Percentiles rank a stretch among this genome's conserved stretches.
These are phyloP conservation scores for Beta macrorhiza DNA, from an alignment of 179 eudicot species.

Conservation along the genomic window DNA sequence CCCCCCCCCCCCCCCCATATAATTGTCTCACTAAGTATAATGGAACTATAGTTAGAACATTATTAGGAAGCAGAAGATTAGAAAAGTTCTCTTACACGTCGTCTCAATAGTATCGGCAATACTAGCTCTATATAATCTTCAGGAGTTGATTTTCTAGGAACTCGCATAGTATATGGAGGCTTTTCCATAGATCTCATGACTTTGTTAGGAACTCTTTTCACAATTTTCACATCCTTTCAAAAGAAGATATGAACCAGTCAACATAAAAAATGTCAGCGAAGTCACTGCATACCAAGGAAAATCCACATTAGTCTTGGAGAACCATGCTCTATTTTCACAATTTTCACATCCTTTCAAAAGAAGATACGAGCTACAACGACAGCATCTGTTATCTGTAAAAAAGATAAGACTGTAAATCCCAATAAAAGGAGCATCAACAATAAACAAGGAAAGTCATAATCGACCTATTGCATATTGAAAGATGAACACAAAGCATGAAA, in stretches of 20 bases:
- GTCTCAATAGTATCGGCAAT: constrained; percentile 74
- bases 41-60: not conserved
- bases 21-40: not conserved
- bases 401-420: constrained; percentile 6
- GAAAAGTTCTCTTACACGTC: constrained; percentile 64
- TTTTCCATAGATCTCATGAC: constrained; percentile 92
- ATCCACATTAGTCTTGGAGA: not conserved
- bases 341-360: too few relatives aligned
- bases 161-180: constrained; percentile 97
- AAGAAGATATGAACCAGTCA: constrained; percentile 87
- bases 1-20: too few relatives aligned
- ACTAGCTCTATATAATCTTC: constrained; percentile 85
- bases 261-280: constrained; percentile 83
- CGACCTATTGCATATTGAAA: not conserved
- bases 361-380: constrained; percentile 86
- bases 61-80: not conserved
- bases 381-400: constrained; percentile 85
- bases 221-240: constrained; percentile 76
- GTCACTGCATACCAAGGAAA: constrained; percentile 65
- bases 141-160: constrained; percentile 93
- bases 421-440: constrained; percentile 6
- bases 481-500: constrained; percentile 18
- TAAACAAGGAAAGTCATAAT: constrained; percentile 3
- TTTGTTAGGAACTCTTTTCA: constrained; percentile 82
- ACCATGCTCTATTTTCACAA: not conserved